Conservation (phyloP, 805 yeast species). For the Wickerhamiella nectarea region DNA sequence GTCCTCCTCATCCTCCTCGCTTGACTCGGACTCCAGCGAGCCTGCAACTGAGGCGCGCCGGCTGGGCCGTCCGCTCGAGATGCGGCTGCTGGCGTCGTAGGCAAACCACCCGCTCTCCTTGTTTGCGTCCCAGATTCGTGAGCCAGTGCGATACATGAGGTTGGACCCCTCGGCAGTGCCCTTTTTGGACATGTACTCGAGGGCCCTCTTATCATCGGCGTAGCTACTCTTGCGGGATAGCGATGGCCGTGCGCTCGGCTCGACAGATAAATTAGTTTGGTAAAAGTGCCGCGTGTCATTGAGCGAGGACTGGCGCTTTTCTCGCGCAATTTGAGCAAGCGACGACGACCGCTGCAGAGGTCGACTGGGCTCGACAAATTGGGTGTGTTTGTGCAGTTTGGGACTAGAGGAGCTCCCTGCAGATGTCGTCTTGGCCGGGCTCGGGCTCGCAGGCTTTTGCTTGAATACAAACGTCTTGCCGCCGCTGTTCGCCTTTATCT, state of each 20-base stretch:
- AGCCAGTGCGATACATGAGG: conserved; percentile 20
- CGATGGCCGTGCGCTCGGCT: neutral
- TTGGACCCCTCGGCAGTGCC: conserved; percentile 14
- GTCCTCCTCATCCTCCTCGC: conserved; percentile 4
- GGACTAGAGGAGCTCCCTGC: neutral
- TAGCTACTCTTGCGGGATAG: conserved; percentile 6
- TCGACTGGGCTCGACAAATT: neutral
- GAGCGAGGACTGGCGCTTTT: conserved; percentile 9
- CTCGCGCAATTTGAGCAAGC: conserved; percentile 19
- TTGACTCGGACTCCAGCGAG: neutral
- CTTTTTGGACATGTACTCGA: conserved; percentile 9
- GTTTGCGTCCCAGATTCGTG: conserved; percentile 20
- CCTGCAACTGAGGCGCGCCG: conserved; percentile 12
- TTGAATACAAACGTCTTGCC: conserved; percentile 3
- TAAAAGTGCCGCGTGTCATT: conserved; percentile 15
- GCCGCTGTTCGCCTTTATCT: conserved; percentile 4
- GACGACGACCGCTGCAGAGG: conserved; percentile 14
- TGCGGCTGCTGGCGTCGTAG: conserved; percentile 14
- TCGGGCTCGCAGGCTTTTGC: no score
- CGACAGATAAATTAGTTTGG: neutral
- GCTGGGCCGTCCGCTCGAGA: conserved; percentile 8
- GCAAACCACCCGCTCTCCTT: conserved; percentile 14
- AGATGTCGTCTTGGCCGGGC: no score
- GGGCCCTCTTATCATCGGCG: conserved; percentile 11
- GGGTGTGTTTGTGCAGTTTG: neutral